Base-by-base conservation (phyloP, 2,329 filamentous ascomycete species). In the Aurifilum marmelostoma region DNA sequence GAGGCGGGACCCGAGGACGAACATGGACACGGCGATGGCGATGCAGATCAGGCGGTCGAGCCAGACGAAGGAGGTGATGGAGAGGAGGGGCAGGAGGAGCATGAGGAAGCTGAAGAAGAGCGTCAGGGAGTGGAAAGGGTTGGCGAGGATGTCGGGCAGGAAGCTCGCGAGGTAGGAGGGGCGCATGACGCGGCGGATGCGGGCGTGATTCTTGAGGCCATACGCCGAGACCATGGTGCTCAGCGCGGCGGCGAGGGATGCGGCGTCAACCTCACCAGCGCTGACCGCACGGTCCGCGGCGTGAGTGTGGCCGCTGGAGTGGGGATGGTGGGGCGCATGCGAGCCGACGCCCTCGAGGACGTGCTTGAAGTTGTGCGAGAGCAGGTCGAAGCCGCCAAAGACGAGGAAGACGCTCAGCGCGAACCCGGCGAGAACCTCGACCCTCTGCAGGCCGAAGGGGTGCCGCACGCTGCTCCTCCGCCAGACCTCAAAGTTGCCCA, bases 401-500 rank as follows among this genome's bases (percentile, higher is more conserved):
- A 97, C 88, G 16, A 99, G 87, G 71, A 97, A 93, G 52, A 99
- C 92, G 65, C 94, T 97, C 89, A 98, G 93, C 71, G 94, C 96
- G 73, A 99, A 97, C 24, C 96, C 96, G 47, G 94, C 94, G 21
- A 99, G 87, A 6, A 99, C 95, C 79, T 99, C 96, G 69, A 92
- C 92, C 66, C 96, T 89, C 81, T 97, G 93, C 32, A 99, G 87
- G 3, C 91, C 94, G 77, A 99, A 99, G 0, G 96, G 96, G 80
- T 99, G 94, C 32, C 94, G 90, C 74, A 99, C 92, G 73, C 91
- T 97, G 74, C 92, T 95, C 61, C 95, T 88, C 73, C 93, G 93
- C 96, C 96, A 99, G 54, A 98, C 94, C 78, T 99, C 96, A 75
- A 99, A 99, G 79, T 99, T 99, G 65, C 92, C 90, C 62, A 97